Percentiles rank a stretch among this genome's conserved stretches.
Conservation (phyloP, 805 yeast genomes). For the Nakazawaea ishiwadae region DNA sequence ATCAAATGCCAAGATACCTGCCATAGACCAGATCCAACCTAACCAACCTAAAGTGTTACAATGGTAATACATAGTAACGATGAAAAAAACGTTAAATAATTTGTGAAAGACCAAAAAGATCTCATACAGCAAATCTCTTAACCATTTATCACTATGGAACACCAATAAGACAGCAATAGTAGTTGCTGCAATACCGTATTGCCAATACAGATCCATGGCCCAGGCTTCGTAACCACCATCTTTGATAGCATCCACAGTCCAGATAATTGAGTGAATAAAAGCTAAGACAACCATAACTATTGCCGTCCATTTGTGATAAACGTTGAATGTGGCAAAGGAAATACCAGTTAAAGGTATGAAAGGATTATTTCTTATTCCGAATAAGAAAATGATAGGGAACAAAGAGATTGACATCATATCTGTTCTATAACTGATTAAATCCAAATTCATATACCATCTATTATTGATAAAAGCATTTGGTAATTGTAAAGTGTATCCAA, state of each 20-base stretch:
- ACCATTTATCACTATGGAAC: conserved; percentile 16
- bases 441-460: conserved; percentile 25
- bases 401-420: conserved; percentile 46
- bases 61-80: conserved; percentile 36
- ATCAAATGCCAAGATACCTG: conserved; percentile 36
- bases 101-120: conserved; percentile 36
- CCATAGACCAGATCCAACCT: conserved; percentile 35
- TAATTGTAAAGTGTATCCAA: conserved; percentile 29
- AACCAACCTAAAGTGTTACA: conserved; percentile 36
- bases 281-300: conserved; percentile 44
- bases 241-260: conserved; percentile 35
- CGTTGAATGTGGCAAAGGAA: conserved; percentile 54
- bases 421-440: conserved; percentile 48
- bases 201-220: conserved; percentile 41
- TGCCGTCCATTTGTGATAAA: conserved; percentile 65
- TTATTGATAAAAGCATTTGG: conserved; percentile 33
- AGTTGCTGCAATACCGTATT: conserved; percentile 29
- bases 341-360: conserved; percentile 59
- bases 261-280: conserved; percentile 52
- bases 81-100: conserved; percentile 31
- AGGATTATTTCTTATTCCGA: conserved; percentile 73
- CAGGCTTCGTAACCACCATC: conserved; percentile 36
- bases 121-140: conserved; percentile 36
- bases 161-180: conserved; percentile 15
- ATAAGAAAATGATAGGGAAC: conserved; percentile 55